These are phyloP conservation scores for Microcyclospora tardicrescens DNA, from an alignment of 2,329 filamentous ascomycete species.

Conservation along the genomic window DNA sequence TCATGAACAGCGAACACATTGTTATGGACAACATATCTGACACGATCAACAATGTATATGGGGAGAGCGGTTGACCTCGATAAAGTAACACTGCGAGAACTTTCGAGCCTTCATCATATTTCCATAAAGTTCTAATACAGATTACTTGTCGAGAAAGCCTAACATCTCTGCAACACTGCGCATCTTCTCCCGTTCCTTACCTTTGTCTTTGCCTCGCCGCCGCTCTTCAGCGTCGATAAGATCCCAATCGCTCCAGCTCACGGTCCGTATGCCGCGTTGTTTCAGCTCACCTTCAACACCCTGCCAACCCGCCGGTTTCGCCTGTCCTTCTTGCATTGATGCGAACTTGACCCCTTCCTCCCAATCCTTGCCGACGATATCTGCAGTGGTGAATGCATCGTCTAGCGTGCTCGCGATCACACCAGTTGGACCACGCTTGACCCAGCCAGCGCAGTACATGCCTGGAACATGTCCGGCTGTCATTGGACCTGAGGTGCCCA, in stretches of 20 bases:
- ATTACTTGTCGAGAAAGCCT: conserved; percentile 26
- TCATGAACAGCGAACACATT: too few species aligned
- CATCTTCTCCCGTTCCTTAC: conserved; percentile 68
- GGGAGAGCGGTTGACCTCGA: too few species aligned
- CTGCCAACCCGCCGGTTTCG: conserved; percentile 53
- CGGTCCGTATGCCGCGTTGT: conserved; percentile 43
- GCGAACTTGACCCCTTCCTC: conserved; percentile 32
- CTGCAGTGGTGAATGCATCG: conserved; percentile 81
- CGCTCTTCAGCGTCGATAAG: conserved; percentile 71
- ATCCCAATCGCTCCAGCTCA: conserved; percentile 78
- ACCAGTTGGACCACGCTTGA: conserved; percentile 85
- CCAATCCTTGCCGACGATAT: conserved; percentile 75
- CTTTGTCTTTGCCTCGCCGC: conserved; percentile 48
- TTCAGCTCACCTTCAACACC: conserved; percentile 52
- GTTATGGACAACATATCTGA: too few species aligned
- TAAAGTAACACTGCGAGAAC: too few species aligned
- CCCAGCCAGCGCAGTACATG: conserved; percentile 90
- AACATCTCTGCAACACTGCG: conserved; percentile 46
- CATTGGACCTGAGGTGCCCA: conserved; percentile 28
- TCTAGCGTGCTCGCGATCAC: conserved; percentile 95
- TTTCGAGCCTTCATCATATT: too few species aligned
- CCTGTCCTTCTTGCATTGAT: conserved; percentile 23
- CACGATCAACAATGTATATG: too few species aligned
- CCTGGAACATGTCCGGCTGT: conserved; percentile 48
- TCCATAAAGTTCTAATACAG: too few species aligned